A percentile compares a stretch with the other conserved stretches of the same genome.
Conservation (phyloP, 805 yeast species). For the Kuraishia cidri region DNA sequence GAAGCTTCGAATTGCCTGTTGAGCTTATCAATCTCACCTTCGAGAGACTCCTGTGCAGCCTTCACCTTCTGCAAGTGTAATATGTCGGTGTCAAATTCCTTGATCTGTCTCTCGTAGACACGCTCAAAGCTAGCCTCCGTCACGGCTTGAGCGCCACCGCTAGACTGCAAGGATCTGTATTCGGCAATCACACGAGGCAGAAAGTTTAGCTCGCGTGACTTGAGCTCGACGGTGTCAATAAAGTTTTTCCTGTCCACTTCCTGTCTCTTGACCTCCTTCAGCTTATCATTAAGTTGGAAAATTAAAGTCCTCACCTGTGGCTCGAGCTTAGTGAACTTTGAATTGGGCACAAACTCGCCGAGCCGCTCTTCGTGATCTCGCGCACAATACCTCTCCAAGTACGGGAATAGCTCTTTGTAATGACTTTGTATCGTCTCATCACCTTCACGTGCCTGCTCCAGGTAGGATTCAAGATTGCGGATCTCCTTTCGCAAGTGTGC, state of each 20-base stretch:
- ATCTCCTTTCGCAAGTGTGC: slow-evolving; percentile 28
- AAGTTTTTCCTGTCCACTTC: slow-evolving; percentile 28
- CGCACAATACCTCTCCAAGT: slow-evolving; percentile 32
- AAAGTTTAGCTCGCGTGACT: slow-evolving; percentile 35
- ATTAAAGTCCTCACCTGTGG: slow-evolving; percentile 21
- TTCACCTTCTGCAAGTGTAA: slow-evolving; percentile 31
- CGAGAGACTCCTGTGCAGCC: slow-evolving; percentile 21
- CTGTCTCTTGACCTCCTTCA: slow-evolving; percentile 20
- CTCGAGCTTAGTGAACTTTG: slow-evolving; percentile 20
- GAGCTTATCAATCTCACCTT: slow-evolving; percentile 24
- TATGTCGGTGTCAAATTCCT: slow-evolving; percentile 37
- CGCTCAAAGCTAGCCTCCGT: slow-evolving; percentile 23
- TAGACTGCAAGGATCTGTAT: slow-evolving; percentile 24
- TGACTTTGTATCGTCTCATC: slow-evolving; percentile 44
- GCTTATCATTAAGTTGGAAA: slow-evolving; percentile 23
- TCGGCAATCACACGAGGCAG: slow-evolving; percentile 43
- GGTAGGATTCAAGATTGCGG: slow-evolving; percentile 33
- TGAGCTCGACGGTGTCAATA: slow-evolving; percentile 30
- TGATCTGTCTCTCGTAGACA: slow-evolving; percentile 32
- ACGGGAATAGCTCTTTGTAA: slow-evolving; percentile 37
- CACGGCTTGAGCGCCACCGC: slow-evolving; percentile 9
- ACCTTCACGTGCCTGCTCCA: slow-evolving; percentile 50
- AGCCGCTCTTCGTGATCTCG: slow-evolving; percentile 16
- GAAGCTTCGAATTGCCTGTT: slow-evolving; percentile 17
- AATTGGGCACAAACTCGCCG: slow-evolving; percentile 15